A percentile compares a stretch with the other conserved stretches of the same genome.
These are phyloP conservation scores for Phialemoniopsis sp. DNA, from an alignment of 2,329 filamentous ascomycete species.

Conservation along the genomic window DNA sequence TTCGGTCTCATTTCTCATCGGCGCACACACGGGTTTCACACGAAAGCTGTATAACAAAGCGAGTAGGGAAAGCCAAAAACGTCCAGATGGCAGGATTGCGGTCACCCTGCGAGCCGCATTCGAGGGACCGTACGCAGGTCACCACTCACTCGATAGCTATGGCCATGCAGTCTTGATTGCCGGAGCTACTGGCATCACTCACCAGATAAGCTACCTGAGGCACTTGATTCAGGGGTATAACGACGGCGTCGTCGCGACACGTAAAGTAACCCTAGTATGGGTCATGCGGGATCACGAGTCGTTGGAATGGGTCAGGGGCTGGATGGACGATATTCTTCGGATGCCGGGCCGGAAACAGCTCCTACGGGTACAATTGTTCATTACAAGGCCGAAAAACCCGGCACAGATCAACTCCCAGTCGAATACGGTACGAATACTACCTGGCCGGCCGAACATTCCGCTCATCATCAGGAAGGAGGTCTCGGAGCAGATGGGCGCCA, in stretches of 20 bases:
- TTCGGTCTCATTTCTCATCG: slow-evolving; percentile 76
- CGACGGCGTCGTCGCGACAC: slow-evolving; percentile 70
- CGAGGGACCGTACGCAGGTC: slow-evolving; percentile 85
- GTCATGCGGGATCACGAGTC: slow-evolving; percentile 86
- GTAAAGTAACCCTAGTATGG: slow-evolving; percentile 83
- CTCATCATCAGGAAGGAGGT: slow-evolving; percentile 80
- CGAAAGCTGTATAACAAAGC: slow-evolving; percentile 73
- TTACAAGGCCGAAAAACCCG: slow-evolving; percentile 82
- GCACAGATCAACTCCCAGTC: slow-evolving; percentile 75
- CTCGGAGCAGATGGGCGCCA: slow-evolving; percentile 76
- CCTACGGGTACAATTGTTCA: slow-evolving; percentile 81
- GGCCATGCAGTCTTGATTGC: slow-evolving; percentile 89
- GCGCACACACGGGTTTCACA: slow-evolving; percentile 85
- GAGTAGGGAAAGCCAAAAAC: slow-evolving; percentile 7
- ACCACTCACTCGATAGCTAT: slow-evolving; percentile 85
- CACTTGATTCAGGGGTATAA: slow-evolving; percentile 69
- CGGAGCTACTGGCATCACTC: slow-evolving; percentile 90
- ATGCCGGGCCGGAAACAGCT: slow-evolving; percentile 80
- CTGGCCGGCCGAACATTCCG: slow-evolving; percentile 79
- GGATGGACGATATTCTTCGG: slow-evolving; percentile 70
- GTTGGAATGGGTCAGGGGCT: slow-evolving; percentile 89
- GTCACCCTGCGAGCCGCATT: slow-evolving; percentile 68
- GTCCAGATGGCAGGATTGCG: slow-evolving; percentile 42
- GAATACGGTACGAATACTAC: slow-evolving; percentile 84
- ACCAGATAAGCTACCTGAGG: slow-evolving; percentile 84